Conservation (phyloP, 148 eudicot species). For the Rhododendron simsii region DNA sequence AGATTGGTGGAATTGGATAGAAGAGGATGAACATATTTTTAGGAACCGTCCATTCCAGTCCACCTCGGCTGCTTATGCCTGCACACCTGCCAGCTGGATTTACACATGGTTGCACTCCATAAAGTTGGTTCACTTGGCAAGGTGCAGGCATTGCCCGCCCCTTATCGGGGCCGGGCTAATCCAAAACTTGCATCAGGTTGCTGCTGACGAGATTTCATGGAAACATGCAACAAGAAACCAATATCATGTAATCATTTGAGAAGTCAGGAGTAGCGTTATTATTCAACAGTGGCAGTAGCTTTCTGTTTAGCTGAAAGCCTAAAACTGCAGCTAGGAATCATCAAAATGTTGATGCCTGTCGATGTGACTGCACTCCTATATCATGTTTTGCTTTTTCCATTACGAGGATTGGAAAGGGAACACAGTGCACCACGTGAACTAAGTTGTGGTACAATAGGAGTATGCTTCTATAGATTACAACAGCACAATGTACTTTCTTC, state of each 20-base stretch:
- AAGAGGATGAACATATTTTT: neutral
- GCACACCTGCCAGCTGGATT: constrained; percentile 57
- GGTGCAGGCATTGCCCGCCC: constrained; percentile 99
- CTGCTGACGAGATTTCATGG: constrained; percentile 75
- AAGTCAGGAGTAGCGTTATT: neutral
- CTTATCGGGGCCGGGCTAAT: constrained; percentile 99
- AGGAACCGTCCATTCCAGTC: constrained; percentile 21
- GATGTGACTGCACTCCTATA: neutral
- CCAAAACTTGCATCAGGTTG: constrained; percentile 88
- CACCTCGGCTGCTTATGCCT: constrained; percentile 68
- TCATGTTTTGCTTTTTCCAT: neutral
- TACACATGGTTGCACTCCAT: constrained; percentile 14
- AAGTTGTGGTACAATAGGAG: neutral
- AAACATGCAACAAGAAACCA: neutral
- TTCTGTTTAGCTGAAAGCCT: neutral
- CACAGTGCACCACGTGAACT: neutral
- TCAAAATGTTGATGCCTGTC: neutral
- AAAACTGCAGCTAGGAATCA: neutral
- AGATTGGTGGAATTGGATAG: constrained; percentile 28
- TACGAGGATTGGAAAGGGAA: neutral
- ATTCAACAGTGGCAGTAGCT: neutral
- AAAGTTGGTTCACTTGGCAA: constrained; percentile 28
- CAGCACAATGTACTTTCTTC: neutral
- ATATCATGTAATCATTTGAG: neutral
- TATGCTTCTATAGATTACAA: neutral